A percentile compares a stretch with the other conserved stretches of the same genome.
These are phyloP conservation scores for Nicotiana attenuata DNA, from an alignment of 257 asterid genomes.

Conservation along the genomic window DNA sequence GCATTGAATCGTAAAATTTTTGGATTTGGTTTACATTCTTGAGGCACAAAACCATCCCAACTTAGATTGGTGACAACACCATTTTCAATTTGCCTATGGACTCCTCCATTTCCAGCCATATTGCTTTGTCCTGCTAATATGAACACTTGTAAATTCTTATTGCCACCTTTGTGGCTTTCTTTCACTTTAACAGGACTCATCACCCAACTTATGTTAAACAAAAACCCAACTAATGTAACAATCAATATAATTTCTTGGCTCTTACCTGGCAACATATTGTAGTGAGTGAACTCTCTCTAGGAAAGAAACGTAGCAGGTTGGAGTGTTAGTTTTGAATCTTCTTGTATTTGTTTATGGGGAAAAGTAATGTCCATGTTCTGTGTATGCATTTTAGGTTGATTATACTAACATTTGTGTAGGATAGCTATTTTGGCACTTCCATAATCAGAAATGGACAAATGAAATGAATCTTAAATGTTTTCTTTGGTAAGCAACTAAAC, in stretches of 20 bases:
- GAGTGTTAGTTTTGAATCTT: neutral
- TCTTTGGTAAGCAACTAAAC: neutral
- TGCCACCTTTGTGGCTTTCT: neutral
- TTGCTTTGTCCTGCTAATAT: constrained; percentile 40
- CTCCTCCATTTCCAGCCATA: constrained; percentile 39
- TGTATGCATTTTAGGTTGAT: neutral
- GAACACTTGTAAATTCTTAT: constrained; percentile 9
- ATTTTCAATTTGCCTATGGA: neutral
- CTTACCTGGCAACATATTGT: neutral
- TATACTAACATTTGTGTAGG: neutral
- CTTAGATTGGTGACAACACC: neutral
- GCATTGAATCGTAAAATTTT: constrained; percentile 17
- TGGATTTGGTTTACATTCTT: constrained; percentile 11
- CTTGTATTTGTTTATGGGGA: neutral
- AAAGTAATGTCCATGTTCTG: neutral
- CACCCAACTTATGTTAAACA: neutral
- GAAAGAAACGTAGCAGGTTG: neutral
- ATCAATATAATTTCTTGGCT: neutral
- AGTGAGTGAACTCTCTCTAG: neutral
- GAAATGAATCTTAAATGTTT: neutral
- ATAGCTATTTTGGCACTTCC: neutral
- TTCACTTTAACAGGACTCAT: neutral
- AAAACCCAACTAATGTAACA: neutral
- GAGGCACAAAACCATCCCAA: constrained; percentile 26
- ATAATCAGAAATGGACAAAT: neutral